A percentile compares a stretch with the other conserved stretches of the same genome.
Conservation (phyloP, 2,329 filamentous ascomycete species). For the Cytospora paraplurivora region DNA sequence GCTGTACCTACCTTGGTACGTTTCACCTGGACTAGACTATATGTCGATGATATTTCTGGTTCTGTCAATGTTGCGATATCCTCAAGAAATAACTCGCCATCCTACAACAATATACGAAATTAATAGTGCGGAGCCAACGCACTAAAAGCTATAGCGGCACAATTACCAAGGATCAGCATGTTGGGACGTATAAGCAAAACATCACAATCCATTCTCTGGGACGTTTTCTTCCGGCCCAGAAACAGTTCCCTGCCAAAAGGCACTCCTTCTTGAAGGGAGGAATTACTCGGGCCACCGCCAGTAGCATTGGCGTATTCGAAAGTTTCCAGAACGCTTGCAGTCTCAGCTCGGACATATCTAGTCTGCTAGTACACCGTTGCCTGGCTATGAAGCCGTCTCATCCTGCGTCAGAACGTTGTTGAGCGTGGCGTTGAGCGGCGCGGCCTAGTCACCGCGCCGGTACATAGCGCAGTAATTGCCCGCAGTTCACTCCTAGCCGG, state of each 20-base stretch:
- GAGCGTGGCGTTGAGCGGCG: constrained; percentile 8
- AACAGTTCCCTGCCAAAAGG: neutral
- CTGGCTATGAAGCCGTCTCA: neutral
- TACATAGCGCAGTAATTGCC: neutral
- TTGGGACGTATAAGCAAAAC: neutral
- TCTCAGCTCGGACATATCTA: neutral
- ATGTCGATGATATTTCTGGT: neutral
- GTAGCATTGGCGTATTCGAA: constrained; percentile 1
- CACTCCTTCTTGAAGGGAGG: neutral
- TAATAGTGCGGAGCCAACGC: neutral
- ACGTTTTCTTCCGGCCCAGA: neutral
- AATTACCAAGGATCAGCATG: neutral
- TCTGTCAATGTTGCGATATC: constrained; percentile 6
- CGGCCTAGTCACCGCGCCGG: constrained; percentile 6
- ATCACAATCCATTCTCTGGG: neutral
- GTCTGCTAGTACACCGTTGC: neutral
- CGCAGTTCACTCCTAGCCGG: neutral
- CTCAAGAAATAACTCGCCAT: constrained; percentile 1
- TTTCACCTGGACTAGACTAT: constrained; percentile 6
- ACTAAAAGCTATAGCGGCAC: neutral
- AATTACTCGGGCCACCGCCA: neutral
- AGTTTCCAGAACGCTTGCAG: neutral
- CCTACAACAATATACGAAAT: neutral
- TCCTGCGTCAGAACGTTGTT: neutral
- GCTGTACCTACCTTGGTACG: constrained; percentile 21